Conservation (phyloP, 2,329 filamentous ascomycete species). For the Chaetomium globosum region DNA sequence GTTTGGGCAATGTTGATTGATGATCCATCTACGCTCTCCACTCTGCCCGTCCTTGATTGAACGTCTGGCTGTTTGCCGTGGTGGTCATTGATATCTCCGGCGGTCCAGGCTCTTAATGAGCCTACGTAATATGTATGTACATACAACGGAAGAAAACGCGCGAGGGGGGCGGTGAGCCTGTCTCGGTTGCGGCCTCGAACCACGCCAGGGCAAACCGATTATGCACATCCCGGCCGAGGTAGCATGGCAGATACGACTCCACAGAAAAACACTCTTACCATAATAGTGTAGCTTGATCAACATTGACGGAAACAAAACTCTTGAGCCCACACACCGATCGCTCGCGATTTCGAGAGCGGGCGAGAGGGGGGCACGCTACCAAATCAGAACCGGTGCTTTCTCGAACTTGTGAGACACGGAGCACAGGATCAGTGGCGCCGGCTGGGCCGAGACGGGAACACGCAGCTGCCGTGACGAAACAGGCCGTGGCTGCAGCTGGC, state of each 20-base stretch:
- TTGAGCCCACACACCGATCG: background rate
- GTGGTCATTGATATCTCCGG: background rate
- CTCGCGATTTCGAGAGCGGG: background rate
- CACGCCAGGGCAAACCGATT: slow-evolving; percentile 18
- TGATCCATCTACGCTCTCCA: background rate
- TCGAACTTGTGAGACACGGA: slow-evolving; percentile 1
- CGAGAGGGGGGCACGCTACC: background rate
- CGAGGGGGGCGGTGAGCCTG: slow-evolving; percentile 5
- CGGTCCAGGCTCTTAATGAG: background rate
- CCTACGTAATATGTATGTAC: background rate
- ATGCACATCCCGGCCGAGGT: slow-evolving; percentile 21
- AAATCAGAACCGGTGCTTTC: background rate
- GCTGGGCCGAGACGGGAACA: slow-evolving; percentile 15
- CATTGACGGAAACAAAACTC: background rate
- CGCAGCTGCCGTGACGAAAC: slow-evolving; percentile 22
- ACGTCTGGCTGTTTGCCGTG: background rate
- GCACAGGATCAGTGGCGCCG: slow-evolving; percentile 9
- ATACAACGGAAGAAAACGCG: background rate
- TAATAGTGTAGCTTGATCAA: slow-evolving; percentile 7
- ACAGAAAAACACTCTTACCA: background rate
- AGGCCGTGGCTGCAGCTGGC: slow-evolving; percentile 16
- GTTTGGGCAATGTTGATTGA: background rate
- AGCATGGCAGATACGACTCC: slow-evolving; percentile 19
- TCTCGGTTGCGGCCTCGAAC: slow-evolving; percentile 4
- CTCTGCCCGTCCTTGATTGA: no score